Base-by-base conservation (phyloP, 805 yeast genomes). In the Sporopachydermia lactativora region DNA sequence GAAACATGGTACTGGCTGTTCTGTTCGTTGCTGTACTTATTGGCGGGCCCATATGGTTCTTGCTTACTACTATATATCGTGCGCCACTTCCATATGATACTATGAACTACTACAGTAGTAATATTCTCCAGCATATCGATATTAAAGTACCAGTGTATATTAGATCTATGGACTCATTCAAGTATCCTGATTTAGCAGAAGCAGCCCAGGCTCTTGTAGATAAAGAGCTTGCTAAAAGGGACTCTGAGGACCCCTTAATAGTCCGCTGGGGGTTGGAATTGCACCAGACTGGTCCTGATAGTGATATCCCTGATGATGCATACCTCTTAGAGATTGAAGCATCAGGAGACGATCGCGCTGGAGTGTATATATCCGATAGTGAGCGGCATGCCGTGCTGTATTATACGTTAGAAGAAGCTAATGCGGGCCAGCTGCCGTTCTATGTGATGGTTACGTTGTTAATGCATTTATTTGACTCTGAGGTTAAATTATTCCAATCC, bases 111-210 rank as follows among this genome's bases (percentile, higher is more conserved):
- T 49, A 58, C 48, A 54, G 60, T 41, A 17, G 45, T 38, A 41
- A 52, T 43, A 46, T 68, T 48, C 41, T 42, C 38, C 40, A 51
- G 14, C 41, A 52, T 18, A 40, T 63, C 19, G 40, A 50, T 15
- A 53, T 60, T 45, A 51, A 56, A 15, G 57, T 24, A 24, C 31
- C 31, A 24, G 31, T 24, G n/a, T 24, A 65, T 45, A 43, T 72
- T 35, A 61, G 65, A 18, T 11, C 14, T 15, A 24, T 24, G n/a
- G 31, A 24, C n/a, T 24, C 31, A 24, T 65, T 75, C 46, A 55
- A 59, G 14, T 76, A 77, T 48, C 88, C 89, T 0, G 95, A 85
- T 53, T 51, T 85, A 15, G 70, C 68, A 1, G 64, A 64, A 36
- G 85, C 81, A 1, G 52, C 70, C 1, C 69, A 70, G 43, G 49